phyloP scores from a whole-genome alignment of 805 yeast genomes.

The Monosporozyma solicola region DNA sequence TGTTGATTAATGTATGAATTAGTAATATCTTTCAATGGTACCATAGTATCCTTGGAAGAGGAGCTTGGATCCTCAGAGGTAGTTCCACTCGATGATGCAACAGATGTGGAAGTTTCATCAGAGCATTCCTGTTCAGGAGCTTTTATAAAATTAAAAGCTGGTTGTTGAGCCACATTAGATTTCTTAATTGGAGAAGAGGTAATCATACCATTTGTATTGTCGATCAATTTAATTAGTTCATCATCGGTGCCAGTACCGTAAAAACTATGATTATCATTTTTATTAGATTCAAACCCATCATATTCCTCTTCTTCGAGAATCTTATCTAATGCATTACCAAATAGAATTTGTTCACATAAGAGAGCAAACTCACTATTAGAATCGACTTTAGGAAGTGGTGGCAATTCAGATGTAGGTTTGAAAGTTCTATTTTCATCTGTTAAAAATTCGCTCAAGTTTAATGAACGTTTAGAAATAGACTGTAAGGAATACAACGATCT shows the following conservation, averaged over 20 bases:
- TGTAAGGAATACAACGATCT: conserved; percentile 27
- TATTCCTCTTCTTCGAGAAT: conserved; percentile 21
- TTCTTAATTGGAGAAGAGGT: neutral
- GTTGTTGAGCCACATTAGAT: neutral
- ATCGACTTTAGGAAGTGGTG: conserved; percentile 14
- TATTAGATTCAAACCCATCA: neutral
- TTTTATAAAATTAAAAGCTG: conserved; percentile 3
- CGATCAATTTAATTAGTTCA: neutral
- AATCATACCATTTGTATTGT: neutral
- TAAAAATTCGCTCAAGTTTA: conserved; percentile 27
- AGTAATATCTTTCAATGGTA: conserved; percentile 7
- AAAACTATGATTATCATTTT: neutral
- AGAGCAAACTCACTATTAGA: conserved; percentile 23
- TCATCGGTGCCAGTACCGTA: neutral
- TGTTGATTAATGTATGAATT: conserved; percentile 1
- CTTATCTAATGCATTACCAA: conserved; percentile 21
- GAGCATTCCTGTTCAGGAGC: neutral
- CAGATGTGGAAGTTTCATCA: neutral
- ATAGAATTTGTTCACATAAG: conserved; percentile 26
- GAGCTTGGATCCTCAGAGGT: neutral
- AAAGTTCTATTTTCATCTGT: conserved; percentile 6
- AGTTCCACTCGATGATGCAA: neutral
- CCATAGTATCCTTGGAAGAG: neutral
- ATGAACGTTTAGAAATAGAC: conserved; percentile 29
- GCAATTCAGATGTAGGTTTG: conserved; percentile 5